Evolutionary conservation across 75 land plant species (phyloP), one percentile per base, ranked within the genome.

Genomic region (Adiantum capillusveneris): DNA sequence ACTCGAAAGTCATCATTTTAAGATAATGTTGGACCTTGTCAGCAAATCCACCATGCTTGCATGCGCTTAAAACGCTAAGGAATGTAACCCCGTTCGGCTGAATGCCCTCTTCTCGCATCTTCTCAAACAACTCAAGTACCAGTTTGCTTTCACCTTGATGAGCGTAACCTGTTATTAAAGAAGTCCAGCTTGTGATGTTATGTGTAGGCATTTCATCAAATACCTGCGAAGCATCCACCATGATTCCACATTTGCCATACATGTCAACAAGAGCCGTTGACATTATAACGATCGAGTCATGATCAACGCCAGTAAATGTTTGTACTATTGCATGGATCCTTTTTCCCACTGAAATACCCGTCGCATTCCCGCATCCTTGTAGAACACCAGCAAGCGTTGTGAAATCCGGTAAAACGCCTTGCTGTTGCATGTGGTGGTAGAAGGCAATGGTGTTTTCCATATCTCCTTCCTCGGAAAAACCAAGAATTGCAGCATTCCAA

Each of bases 41-140:
- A n/a, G 74, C 77, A 9, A 62, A 58, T 16, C 81, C 77, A 58
- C 48, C 53, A 51, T 79, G 81, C 18, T 77, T 66, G 64, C 81
- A 81, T 50, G 84, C 81, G 31, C 77, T 70, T 31, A 82, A 69
- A 26, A 82, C 67, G 46, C 74, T 75, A 53, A 75, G 28, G 44
- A 78, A 74, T 43, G 81, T 81, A 1, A 73, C 65, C 27, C 45
- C 66, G 56, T 81, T 73, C 21, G 84, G 84, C 29, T 53, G 58
- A 21, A 81, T 43, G 28, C 70, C 81, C 24, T 11, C 42, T 14
- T 59, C 41, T 29, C 61, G 20, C 84, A 81, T 81, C 43, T 74
- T 65, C 20, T 74, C 69, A 53, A 81, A 74, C n/a, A 70, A 48
- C 21, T 43, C 31, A 17, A 81, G 41, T 22, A 77, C 77, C 31